phyloP scores from a whole-genome alignment of 2,329 filamentous ascomycete species.

The Pseudogymnoascus sp. region DNA sequence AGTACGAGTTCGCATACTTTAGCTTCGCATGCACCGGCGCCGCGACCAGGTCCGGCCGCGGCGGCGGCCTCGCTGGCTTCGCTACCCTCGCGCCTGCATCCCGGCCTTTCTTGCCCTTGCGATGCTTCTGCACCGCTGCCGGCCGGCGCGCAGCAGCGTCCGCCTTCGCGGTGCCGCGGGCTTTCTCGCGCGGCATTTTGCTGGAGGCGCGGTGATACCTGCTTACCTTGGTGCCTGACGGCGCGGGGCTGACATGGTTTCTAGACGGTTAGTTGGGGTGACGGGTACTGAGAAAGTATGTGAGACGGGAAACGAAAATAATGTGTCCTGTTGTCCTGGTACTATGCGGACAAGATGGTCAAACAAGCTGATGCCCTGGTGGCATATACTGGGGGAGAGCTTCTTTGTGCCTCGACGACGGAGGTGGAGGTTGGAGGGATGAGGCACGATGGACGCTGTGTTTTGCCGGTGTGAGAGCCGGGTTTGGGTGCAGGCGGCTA shows the following conservation, averaged over 20 bases:
- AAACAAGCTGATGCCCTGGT: background rate
- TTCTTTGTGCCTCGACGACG: background rate
- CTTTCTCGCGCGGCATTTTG: background rate
- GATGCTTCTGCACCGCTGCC: constrained; percentile 6
- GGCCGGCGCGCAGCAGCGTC: background rate
- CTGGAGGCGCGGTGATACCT: background rate
- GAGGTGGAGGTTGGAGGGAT: background rate
- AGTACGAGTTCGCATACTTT: constrained; percentile 50
- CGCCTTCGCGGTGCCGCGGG: background rate
- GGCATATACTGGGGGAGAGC: background rate
- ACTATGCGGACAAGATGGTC: background rate
- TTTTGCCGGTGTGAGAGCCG: background rate
- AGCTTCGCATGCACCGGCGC: constrained; percentile 26
- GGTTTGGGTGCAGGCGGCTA: background rate
- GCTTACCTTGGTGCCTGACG: background rate
- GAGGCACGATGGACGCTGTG: background rate
- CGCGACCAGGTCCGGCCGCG: constrained; percentile 26
- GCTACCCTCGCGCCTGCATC: constrained; percentile 17
- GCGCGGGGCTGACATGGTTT: background rate
- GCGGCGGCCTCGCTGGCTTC: constrained; percentile 23
- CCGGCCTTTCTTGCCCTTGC: constrained; percentile 13
- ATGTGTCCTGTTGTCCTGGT: background rate
- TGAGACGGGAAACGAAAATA: background rate
- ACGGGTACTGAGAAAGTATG: background rate
- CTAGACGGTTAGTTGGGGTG: background rate